phyloP scores from a whole-genome alignment of 805 yeast species.

The Dipodascus albidus region DNA sequence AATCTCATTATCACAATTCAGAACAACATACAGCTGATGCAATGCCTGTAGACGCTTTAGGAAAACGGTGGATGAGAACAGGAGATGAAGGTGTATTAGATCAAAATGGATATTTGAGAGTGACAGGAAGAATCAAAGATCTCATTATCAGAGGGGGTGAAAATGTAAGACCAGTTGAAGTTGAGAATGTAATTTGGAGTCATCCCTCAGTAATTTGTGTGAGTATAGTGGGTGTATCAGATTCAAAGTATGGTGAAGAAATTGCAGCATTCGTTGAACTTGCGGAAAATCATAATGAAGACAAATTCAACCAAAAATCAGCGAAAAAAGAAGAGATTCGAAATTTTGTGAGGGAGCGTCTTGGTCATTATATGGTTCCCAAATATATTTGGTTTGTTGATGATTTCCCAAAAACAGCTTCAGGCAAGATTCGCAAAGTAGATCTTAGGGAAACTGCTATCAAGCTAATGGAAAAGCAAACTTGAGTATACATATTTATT shows the following conservation, averaged over 20 bases:
- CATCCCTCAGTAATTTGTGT: conserved; percentile 20
- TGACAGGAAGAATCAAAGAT: conserved; percentile 25
- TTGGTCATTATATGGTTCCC: conserved; percentile 23
- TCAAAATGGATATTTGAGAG: conserved; percentile 18
- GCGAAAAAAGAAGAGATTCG: conserved; percentile 10
- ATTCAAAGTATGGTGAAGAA: conserved; percentile 21
- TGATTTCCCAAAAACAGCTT: conserved; percentile 23
- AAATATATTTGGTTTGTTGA: conserved; percentile 16
- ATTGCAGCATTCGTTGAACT: conserved; percentile 19
- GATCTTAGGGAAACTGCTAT: conserved; percentile 17
- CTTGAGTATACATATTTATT: too few relatives aligned
- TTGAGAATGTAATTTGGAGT: conserved; percentile 19
- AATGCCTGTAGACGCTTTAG: conserved; percentile 16
- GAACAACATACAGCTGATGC: conserved; percentile 18
- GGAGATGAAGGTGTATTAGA: conserved; percentile 24
- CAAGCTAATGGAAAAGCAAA: conserved; percentile 1
- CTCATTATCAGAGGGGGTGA: conserved; percentile 25
- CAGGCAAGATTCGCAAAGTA: conserved; percentile 23
- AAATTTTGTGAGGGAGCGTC: conserved; percentile 13
- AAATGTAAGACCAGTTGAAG: conserved; percentile 23
- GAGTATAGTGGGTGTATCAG: conserved; percentile 22
- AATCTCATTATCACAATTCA: conserved; percentile 17
- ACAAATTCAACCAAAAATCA: background rate
- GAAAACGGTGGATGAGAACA: conserved; percentile 21
- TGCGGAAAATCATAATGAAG: conserved; percentile 4